A percentile compares a stretch with the other conserved stretches of the same genome.
Evolutionary conservation across 2,329 filamentous ascomycete species (phyloP).

Genomic region (Cladosporium oxysporum): DNA sequence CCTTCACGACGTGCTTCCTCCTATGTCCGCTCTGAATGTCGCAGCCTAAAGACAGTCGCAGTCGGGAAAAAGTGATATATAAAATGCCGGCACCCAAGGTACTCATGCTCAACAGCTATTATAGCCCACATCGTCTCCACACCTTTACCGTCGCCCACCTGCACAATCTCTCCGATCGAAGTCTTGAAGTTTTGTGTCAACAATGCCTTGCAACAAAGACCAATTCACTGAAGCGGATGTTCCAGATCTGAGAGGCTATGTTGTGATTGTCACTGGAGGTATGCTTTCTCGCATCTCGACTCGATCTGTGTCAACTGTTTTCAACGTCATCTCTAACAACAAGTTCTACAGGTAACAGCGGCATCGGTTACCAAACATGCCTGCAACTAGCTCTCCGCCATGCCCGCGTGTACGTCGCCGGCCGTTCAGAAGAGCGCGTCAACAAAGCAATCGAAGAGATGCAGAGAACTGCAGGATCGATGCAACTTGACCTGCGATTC

Average conservation of each 20-base stretch:
- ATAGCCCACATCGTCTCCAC: no score
- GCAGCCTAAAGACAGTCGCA: neutral
- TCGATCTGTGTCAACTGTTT: no score
- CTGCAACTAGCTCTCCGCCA: constrained; percentile 8
- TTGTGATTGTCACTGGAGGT: neutral
- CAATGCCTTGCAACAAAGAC: neutral
- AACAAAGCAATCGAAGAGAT: constrained; percentile 12
- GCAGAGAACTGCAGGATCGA: neutral
- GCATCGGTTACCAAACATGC: neutral
- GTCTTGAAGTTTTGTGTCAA: neutral
- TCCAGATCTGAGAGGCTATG: neutral
- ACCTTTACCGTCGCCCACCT: no score
- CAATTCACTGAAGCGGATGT: neutral
- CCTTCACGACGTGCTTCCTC: neutral
- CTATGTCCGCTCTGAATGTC: neutral
- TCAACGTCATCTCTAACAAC: no score
- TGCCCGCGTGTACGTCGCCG: constrained; percentile 12
- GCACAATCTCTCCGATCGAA: neutral
- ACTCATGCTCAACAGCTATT: no score
- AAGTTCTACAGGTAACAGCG: neutral
- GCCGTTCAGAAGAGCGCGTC: constrained; percentile 14
- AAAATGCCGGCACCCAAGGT: neutral
- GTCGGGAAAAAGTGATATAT: neutral
- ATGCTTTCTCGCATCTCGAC: no score
- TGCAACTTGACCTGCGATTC: constrained; percentile 12